Conservation (phyloP, 2,329 filamentous ascomycete species). For the Exophiala xenobiotica region DNA sequence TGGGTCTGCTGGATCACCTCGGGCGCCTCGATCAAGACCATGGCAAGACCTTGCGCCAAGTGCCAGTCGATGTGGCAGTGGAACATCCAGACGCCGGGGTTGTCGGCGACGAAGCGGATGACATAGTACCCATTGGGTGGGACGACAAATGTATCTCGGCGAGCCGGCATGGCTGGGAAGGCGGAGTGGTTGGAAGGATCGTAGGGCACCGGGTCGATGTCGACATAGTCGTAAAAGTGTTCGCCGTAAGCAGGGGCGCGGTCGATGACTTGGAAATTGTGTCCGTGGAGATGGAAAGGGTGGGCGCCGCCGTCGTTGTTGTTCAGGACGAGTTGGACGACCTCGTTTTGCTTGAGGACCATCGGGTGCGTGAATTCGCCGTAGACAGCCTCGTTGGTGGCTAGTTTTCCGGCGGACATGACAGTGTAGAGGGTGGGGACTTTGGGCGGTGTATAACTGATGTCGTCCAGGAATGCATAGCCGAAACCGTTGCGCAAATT, state of each 20-base stretch:
- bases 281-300: constrained; percentile 53
- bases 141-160: constrained; percentile 66
- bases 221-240: constrained; percentile 52
- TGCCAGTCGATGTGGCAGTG: constrained; percentile 83
- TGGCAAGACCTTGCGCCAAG: constrained; percentile 58
- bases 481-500: constrained; percentile 61
- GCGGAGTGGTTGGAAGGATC: constrained; percentile 43
- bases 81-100: constrained; percentile 63
- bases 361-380: constrained; percentile 61
- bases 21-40: constrained; percentile 47
- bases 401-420: constrained; percentile 36
- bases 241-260: constrained; percentile 49
- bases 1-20: constrained; percentile 60
- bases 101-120: constrained; percentile 48
- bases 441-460: constrained; percentile 32
- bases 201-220: constrained; percentile 34
- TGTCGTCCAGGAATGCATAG: constrained; percentile 34
- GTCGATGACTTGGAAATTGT: constrained; percentile 59
- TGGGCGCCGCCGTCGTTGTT: constrained; percentile 45
- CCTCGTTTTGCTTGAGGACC: constrained; percentile 39
- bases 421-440: constrained; percentile 32
- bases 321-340: constrained; percentile 46
- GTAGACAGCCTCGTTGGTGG: constrained; percentile 60
- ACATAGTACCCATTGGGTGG: constrained; percentile 66
- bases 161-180: constrained; percentile 58